Conservation (phyloP, 164 flowering plant genomes). For the Dillenia suffruticosa region DNA sequence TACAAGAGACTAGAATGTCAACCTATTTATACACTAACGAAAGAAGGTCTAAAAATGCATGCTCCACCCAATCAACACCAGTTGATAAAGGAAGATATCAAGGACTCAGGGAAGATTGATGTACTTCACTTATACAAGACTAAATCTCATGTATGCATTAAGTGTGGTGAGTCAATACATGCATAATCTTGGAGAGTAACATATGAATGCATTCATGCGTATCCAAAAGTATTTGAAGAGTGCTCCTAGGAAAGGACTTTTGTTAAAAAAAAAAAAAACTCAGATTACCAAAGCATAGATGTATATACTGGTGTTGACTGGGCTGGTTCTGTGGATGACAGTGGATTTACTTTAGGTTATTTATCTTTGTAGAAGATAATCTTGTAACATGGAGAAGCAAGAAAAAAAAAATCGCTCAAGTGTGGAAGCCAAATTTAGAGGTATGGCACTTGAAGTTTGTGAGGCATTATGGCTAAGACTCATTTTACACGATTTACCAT, state of each 20-base stretch:
- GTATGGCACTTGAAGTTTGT: not conserved
- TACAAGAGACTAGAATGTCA: not conserved
- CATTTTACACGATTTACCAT: not conserved
- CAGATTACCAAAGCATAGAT: not conserved
- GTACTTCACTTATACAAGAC: not conserved
- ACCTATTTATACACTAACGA: not conserved
- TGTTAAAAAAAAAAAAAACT: not conserved
- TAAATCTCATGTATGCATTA: not conserved
- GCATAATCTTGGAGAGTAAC: not conserved
- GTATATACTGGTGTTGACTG: constrained; percentile 1
- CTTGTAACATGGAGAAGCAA: constrained; percentile 7
- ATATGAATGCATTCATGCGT: not conserved
- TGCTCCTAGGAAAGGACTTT: not conserved
- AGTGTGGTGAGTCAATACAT: constrained; percentile 1
- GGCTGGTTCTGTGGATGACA: not conserved
- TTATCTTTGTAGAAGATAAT: not conserved
- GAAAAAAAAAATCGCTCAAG: constrained; percentile 4
- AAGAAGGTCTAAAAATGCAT: not conserved
- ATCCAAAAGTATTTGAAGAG: not conserved
- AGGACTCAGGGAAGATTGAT: constrained; percentile 2
- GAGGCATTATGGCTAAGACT: constrained; percentile 5
- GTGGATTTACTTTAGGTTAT: not conserved
- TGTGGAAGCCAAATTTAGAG: constrained; percentile 7
- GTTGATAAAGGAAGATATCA: not conserved
- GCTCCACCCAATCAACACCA: not conserved